Base-by-base conservation (phyloP, 805 yeast species). In the Torulaspora indica region DNA sequence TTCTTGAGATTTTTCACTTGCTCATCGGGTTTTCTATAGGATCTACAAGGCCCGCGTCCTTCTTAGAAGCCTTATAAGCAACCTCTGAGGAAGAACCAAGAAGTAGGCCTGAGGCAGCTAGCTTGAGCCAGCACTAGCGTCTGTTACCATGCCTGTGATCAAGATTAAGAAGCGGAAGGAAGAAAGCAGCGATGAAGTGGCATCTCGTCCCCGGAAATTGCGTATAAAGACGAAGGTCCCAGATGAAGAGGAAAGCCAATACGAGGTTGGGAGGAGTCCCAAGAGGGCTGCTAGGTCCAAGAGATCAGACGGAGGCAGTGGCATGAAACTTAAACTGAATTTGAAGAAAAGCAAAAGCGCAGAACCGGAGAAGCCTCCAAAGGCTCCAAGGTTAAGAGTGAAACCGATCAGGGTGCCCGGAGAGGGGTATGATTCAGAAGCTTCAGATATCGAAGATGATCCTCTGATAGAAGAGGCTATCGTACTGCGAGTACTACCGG, bases 381-480 rank as follows among this genome's bases (percentile, higher is more conserved):
- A 53, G 35, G 51, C 63, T 1, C 74, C 80, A 7, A 61, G 77
- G 29, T 71, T 81, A 47, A 62, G 79, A 43, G 73, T 79, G 45
- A 77, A 76, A 50, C 79, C 82, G 1, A 72, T 74, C 3, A 71
- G 95, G 54, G 73, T 82, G 3, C 93, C 95, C 0, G 96, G 96
- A 4, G 96, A 91, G 55, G 98, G 98, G 1, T 91, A 91, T 64
- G 98, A 91, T 60, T 84, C 95, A 2, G 98, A 91, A 57, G 97
- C 95, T 14, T 95, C 96, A 0, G 98, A 91, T 53, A 71, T 87
- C 20, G 98, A 93, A 61, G 96, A 89, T 48, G 97, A 93, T 58
- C 98, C 98, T 1, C 68, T 88, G 48, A 70, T 88, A 7, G 98
- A 93, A 58, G 95, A 87, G 52, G 95, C 93, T 0, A 73, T 93